Evolutionary conservation across 768 basidiomycete species (phyloP), one percentile per base, ranked within the genome.

Genomic region (Trametes elegans): DNA sequence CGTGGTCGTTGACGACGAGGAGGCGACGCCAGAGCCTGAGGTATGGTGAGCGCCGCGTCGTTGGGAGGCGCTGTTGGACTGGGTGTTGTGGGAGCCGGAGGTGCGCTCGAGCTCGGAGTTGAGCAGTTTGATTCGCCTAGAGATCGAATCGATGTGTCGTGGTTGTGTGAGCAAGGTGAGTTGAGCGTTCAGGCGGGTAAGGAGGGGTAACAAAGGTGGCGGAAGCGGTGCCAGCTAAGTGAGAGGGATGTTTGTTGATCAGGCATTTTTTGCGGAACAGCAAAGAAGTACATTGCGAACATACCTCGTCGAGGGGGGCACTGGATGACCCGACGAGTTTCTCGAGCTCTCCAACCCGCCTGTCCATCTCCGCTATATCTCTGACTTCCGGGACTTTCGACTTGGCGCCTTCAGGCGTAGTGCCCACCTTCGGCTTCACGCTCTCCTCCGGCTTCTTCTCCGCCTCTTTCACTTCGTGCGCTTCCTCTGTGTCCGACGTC

Each of bases 61-160:
- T 36, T 65, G 62, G 45, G 79, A 73, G 49, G 74, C 76, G 66
- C 76, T 83, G 14, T 77, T 73, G 11, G 73, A 77, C 6, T 69
- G 67, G 38, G 68, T 70, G 34, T 64, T 64, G 60, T 66, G 71
- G 44, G 70, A 34, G 53, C 68, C 38, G 29, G 87, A 83, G 4
- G 83, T 80, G 27, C 95, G 86, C 45, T 98, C 96, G 46, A 99
- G 81, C 70, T 99, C 97, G 1, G 93, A 87, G 13, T 96, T 78
- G 16, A 98, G 81, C 7, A 98, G 75, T 65, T 98, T 99, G 57
- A 98, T 81, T 5, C 96, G 86, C 5, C 96, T 83, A 2, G 95
- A 95, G 58, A 98, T 89, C 10, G 93, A 90, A 70, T 99, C 97
- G 45, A 98, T 86, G 66, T 98, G 94, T 14, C 95, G 85, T 0